Conservation (phyloP, 352 stramenopile genomes). For the Phytophthora idaei region DNA sequence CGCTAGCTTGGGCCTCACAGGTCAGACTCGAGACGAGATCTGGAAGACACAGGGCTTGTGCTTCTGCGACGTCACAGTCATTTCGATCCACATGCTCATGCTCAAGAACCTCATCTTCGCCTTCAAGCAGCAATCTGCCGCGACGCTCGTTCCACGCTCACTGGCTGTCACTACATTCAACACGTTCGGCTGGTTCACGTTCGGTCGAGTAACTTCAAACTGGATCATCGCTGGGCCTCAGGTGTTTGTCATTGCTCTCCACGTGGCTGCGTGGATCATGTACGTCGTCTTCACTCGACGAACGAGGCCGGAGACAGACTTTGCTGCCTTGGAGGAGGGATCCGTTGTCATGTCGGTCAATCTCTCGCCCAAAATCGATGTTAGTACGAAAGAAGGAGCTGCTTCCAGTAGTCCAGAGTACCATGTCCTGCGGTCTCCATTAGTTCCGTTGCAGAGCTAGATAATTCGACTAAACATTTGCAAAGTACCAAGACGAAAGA, state of each 20-base stretch:
- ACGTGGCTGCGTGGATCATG: slow-evolving; percentile 38
- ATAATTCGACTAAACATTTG: slow-evolving; percentile 9
- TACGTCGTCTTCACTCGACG: slow-evolving; percentile 36
- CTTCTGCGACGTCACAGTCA: slow-evolving; percentile 38
- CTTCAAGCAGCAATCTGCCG: slow-evolving; percentile 42
- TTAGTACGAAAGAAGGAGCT: slow-evolving; percentile 7
- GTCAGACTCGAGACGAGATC: slow-evolving; percentile 30
- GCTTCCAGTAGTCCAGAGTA: slow-evolving; percentile 28
- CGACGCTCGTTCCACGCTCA: slow-evolving; percentile 42
- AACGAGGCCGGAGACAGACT: slow-evolving; percentile 4
- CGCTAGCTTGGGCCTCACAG: slow-evolving; percentile 29
- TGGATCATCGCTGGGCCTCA: slow-evolving; percentile 63
- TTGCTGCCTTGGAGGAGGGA: slow-evolving; percentile 17
- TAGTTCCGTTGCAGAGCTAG: slow-evolving; percentile 18
- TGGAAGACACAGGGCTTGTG: slow-evolving; percentile 40
- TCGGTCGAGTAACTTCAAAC: slow-evolving; percentile 48
- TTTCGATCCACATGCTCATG: slow-evolving; percentile 48
- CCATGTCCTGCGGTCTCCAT: slow-evolving; percentile 21
- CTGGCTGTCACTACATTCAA: slow-evolving; percentile 52
- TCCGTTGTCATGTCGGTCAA: slow-evolving; percentile 15
- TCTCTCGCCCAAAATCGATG: slow-evolving; percentile 24
- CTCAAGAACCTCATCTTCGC: slow-evolving; percentile 46
- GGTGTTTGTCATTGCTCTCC: slow-evolving; percentile 45
- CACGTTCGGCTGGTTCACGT: slow-evolving; percentile 58
- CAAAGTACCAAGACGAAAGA: background rate